Evolutionary conservation across 495 filamentous ascomycete species (phyloP), one percentile per base, ranked within the genome.

Genomic region (Xylaria nigripes): DNA sequence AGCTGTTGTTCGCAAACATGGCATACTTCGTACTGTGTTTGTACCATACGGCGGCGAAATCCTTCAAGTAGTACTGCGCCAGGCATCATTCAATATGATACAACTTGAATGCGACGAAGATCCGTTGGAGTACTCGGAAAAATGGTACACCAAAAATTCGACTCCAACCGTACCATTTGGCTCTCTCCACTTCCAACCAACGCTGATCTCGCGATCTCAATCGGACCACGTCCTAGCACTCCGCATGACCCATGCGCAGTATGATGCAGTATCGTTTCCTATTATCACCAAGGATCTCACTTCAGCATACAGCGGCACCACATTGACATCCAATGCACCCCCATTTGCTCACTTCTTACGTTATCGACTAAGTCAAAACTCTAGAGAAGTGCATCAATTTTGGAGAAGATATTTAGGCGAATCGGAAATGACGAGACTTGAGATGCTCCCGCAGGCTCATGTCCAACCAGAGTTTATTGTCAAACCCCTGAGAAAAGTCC

Each of bases 221-320:
- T 71, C 62, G 18, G 67, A 76, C 19, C 68, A 81, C 57, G 70
- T 76, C 15, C 75, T 87, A 30, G 66, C 82, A 45, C 66, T 87
- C 13, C 75, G 82, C 2, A 72, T 86, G 5, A 86, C 82, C 0
- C 84, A 87, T 55, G 82, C 83, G 5, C 83, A 86, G 56, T 86
- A 82, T 46, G 84, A 86, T 54, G 83, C 80, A 16, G 72, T 85
- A 1, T 85, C 76, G 61, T 69, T 86, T 18, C 75, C 81, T 0
- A 72, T 70, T 48, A 78, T 86, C 19, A 71, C 83, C 52, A 61
- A 65, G 1, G 75, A 77, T 24, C 72, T 86, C 38, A 69, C 77
- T 38, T 43, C 50, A 19, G 72, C 72, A 1, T 86, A 83, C 59
- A 68, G 73, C 48, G 75, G 76, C 16, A 65, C 70, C 34, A 53